phyloP scores from a whole-genome alignment of 1,139 yeast species.

The Suzukiozyma palmioleophila region DNA sequence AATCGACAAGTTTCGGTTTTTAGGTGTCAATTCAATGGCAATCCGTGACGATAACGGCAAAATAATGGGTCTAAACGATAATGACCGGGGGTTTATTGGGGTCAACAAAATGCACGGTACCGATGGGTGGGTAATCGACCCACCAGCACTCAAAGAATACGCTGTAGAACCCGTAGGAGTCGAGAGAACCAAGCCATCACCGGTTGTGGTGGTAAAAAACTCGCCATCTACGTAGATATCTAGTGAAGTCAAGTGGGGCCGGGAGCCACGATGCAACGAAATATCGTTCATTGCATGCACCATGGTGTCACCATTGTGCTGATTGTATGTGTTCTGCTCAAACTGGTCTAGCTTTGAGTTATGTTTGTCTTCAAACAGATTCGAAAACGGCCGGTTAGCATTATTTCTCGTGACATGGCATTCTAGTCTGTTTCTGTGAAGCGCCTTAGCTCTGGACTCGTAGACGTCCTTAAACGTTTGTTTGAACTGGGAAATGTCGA shows the following conservation, averaged over 20 bases:
- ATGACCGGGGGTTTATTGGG: constrained; percentile 86
- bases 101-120: constrained; percentile 80
- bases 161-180: constrained; percentile 98
- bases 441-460: constrained; percentile 61
- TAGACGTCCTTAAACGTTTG: constrained; percentile 65
- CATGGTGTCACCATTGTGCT: constrained; percentile 18
- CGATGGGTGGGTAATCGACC: constrained; percentile 85
- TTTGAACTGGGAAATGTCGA: constrained; percentile 60
- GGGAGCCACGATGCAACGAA: constrained; percentile 80
- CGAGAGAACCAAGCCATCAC: constrained; percentile 81
- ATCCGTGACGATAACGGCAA: constrained; percentile 73
- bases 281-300: constrained; percentile 90
- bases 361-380: neutral
- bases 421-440: constrained; percentile 73
- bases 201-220: constrained; percentile 82
- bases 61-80: constrained; percentile 81
- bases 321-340: constrained; percentile 11
- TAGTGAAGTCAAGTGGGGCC: constrained; percentile 78
- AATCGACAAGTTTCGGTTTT: constrained; percentile 36
- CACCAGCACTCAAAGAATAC: constrained; percentile 84
- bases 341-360: constrained; percentile 2
- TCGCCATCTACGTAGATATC: constrained; percentile 80
- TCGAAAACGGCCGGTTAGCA: neutral
- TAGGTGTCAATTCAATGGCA: constrained; percentile 58
- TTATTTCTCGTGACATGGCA: constrained; percentile 58